Conservation (phyloP, 768 basidiomycete species). For the Fomitopsis pulvina region DNA sequence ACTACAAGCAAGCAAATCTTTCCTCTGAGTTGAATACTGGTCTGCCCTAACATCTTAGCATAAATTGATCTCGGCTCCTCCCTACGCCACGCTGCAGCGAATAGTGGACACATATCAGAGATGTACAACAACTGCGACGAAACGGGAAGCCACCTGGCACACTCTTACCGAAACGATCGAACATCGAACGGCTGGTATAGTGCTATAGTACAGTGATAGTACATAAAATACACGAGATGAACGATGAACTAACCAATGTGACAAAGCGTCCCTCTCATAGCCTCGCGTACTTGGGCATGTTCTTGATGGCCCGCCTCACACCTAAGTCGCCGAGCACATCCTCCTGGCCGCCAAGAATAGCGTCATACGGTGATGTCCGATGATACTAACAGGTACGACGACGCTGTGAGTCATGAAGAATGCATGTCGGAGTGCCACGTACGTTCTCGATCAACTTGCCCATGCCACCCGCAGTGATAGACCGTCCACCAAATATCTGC, state of each 20-base stretch:
- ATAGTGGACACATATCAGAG: too few relatives aligned
- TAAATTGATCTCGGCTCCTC: too few relatives aligned
- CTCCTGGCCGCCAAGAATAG: constrained; percentile 76
- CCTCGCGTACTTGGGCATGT: constrained; percentile 50
- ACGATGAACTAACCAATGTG: not conserved
- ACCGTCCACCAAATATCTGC: constrained; percentile 86
- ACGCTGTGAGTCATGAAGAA: not conserved
- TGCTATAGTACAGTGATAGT: too few relatives aligned
- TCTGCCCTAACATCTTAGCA: too few relatives aligned
- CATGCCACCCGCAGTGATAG: constrained; percentile 83
- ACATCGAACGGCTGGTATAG: too few relatives aligned
- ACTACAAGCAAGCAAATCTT: too few relatives aligned
- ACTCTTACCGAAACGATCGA: too few relatives aligned
- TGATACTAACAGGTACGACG: constrained; percentile 52
- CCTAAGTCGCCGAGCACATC: constrained; percentile 71
- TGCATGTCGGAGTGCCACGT: constrained; percentile 17
- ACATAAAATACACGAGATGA: not conserved
- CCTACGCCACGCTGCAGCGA: too few relatives aligned
- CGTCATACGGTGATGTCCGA: constrained; percentile 77
- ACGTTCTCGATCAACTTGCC: constrained; percentile 81
- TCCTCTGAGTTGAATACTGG: too few relatives aligned
- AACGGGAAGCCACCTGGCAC: too few relatives aligned
- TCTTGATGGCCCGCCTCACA: constrained; percentile 66
- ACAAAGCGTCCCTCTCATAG: constrained; percentile 22
- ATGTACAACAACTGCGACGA: too few relatives aligned